phyloP scores from a whole-genome alignment of 305 asterid genomes.

The Fraxinus albicans region DNA sequence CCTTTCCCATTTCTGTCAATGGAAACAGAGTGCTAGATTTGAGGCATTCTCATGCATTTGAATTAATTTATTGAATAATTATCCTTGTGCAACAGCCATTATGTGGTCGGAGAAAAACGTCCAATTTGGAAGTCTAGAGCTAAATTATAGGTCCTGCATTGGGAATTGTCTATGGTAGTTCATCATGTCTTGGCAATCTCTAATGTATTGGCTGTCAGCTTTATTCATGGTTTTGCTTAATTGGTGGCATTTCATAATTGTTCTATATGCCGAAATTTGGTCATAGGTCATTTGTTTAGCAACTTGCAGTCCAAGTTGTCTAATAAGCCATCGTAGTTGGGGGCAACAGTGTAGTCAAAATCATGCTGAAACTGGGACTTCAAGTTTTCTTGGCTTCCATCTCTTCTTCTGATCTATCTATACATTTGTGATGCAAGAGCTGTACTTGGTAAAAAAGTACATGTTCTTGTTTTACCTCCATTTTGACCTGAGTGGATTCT shows the following conservation, averaged over 20 bases:
- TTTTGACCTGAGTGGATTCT: not conserved
- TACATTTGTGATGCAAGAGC: not conserved
- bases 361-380: not conserved
- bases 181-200: not conserved
- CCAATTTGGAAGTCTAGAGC: not conserved
- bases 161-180: not conserved
- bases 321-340: not conserved
- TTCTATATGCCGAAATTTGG: not conserved
- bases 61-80: not conserved
- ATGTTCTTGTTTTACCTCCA: not conserved
- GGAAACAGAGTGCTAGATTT: not conserved
- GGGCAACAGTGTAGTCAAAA: not conserved
- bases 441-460: not conserved
- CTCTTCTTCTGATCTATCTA: not conserved
- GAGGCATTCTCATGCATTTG: conserved; percentile 7
- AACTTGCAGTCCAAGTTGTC: not conserved
- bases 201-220: not conserved
- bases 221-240: not conserved
- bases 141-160: not conserved
- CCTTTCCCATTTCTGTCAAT: not conserved
- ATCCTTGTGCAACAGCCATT: not conserved
- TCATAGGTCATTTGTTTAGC: not conserved
- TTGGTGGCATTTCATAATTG: not conserved
- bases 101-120: not conserved
- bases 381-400: not conserved